Evolutionary conservation across 345 rosid genomes (phyloP).

Genomic region (Luvunga scandens): DNA sequence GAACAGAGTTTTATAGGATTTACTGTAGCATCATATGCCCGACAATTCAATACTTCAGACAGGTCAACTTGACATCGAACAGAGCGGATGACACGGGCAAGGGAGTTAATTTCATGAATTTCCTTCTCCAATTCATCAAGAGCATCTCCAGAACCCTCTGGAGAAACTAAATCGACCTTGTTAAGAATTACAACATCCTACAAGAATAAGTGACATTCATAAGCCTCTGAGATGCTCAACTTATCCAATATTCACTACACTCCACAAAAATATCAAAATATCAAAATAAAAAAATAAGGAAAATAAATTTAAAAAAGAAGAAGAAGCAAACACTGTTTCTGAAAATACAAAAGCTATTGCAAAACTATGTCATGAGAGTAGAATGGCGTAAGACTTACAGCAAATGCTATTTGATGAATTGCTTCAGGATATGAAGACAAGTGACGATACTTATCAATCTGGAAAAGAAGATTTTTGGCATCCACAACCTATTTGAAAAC

Average conservation of each 20-base stretch:
- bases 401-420: constrained; percentile 86
- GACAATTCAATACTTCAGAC: constrained; percentile 60
- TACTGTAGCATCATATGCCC: constrained; percentile 85
- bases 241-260: background rate
- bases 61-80: constrained; percentile 80
- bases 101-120: constrained; percentile 70
- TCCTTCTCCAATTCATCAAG: constrained; percentile 74
- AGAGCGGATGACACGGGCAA: constrained; percentile 66
- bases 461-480: constrained; percentile 86
- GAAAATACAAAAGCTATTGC: background rate
- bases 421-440: constrained; percentile 88
- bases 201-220: constrained; percentile 25
- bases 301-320: background rate
- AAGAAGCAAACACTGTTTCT: background rate
- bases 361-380: background rate
- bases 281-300: background rate
- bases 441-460: constrained; percentile 51
- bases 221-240: constrained; percentile 7
- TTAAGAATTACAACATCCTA: constrained; percentile 90
- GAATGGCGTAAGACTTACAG: constrained; percentile 41
- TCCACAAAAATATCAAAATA: constrained; percentile 2
- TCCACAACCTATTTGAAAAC: constrained; percentile 75
- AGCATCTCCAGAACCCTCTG: constrained; percentile 42
- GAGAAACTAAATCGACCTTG: constrained; percentile 85
- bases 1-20: constrained; percentile 25